Conservation (phyloP, 768 basidiomycete genomes). For the Mycena latifolia region DNA sequence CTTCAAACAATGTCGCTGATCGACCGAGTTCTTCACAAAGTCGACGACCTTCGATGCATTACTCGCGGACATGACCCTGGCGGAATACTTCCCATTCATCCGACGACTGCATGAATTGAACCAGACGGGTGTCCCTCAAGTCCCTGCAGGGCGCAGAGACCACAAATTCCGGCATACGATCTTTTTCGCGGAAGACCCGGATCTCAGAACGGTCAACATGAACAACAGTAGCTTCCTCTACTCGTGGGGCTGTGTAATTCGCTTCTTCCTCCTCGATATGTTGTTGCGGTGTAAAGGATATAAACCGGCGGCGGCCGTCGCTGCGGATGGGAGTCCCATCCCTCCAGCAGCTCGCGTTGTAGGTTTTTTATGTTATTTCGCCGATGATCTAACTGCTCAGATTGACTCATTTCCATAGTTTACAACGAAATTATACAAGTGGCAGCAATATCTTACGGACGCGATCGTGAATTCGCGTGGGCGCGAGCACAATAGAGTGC, state of each 20-base stretch:
- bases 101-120: neutral
- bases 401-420: no score
- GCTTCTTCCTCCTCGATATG: constrained; percentile 10
- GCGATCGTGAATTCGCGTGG: neutral
- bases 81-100: constrained; percentile 6
- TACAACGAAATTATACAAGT: neutral
- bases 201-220: no score
- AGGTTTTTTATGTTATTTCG: neutral
- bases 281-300: neutral
- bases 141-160: no score
- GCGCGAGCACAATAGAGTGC: no score
- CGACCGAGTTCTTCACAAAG: neutral
- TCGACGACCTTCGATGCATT: neutral
- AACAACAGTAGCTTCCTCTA: no score
- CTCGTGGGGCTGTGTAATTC: constrained; percentile 4
- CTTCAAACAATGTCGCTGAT: constrained; percentile 7
- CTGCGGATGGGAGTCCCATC: neutral
- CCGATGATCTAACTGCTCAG: no score
- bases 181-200: no score
- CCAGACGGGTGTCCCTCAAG: neutral
- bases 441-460: constrained; percentile 4
- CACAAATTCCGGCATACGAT: no score
- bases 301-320: neutral
- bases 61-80: neutral
- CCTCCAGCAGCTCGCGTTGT: neutral